phyloP scores from a whole-genome alignment of 148 eudicot genomes.

The Pouteria glomerata region DNA sequence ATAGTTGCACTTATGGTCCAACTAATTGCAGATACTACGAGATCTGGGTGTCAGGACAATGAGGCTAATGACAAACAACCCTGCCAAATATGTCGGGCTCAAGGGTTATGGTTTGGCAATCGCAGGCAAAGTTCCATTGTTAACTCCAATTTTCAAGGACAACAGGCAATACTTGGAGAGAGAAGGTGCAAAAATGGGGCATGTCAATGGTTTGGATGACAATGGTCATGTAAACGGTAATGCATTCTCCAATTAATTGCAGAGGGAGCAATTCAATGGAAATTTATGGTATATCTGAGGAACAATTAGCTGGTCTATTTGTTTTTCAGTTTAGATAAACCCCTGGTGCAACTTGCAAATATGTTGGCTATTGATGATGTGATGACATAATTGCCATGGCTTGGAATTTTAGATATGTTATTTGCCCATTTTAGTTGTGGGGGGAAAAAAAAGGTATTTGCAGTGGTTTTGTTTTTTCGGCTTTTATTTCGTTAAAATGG shows the following conservation, averaged over 20 bases:
- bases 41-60: slow-evolving; percentile 71
- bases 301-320: background rate
- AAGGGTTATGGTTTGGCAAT: slow-evolving; percentile 68
- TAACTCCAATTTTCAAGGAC: slow-evolving; percentile 55
- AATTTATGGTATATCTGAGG: background rate
- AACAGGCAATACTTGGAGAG: slow-evolving; percentile 69
- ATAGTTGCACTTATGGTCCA: background rate
- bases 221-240: slow-evolving; percentile 21
- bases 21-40: slow-evolving; percentile 54
- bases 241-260: slow-evolving; percentile 33
- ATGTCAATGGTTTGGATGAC: slow-evolving; percentile 40
- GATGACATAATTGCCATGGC: background rate
- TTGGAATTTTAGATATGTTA: background rate
- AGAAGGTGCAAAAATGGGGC: slow-evolving; percentile 71
- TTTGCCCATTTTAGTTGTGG: background rate
- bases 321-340: background rate
- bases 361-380: background rate
- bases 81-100: slow-evolving; percentile 60
- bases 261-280: slow-evolving; percentile 9
- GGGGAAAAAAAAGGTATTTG: background rate
- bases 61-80: slow-evolving; percentile 80
- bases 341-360: background rate
- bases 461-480: background rate
- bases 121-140: slow-evolving; percentile 60
- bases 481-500: no score